A percentile compares a stretch with the other conserved stretches of the same genome.
These are phyloP conservation scores for Ilex paraguariensis DNA, from an alignment of 305 asterid species.

Conservation along the genomic window DNA sequence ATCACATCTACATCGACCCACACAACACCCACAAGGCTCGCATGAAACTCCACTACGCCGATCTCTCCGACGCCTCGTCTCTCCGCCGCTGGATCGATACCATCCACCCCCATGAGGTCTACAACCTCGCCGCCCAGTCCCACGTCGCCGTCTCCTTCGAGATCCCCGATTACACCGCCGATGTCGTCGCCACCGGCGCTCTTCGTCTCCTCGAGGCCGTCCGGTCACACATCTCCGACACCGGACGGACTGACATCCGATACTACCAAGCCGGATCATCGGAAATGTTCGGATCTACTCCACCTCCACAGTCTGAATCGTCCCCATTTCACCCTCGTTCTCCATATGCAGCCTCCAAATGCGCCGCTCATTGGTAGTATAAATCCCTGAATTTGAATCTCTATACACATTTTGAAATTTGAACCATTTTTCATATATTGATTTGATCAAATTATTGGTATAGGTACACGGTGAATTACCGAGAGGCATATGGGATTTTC, in stretches of 20 bases:
- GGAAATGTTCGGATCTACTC: constrained; percentile 96
- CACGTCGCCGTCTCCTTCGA: constrained; percentile 98
- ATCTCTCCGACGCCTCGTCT: constrained; percentile 94
- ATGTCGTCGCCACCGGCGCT: constrained; percentile 96
- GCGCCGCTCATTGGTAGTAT: constrained; percentile 86
- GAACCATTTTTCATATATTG: too few species aligned
- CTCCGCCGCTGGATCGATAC: constrained; percentile 98
- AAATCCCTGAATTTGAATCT: too few species aligned
- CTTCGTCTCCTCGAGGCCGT: constrained; percentile 93
- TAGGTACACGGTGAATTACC: constrained; percentile 83
- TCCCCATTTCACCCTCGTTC: constrained; percentile 89
- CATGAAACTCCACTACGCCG: constrained; percentile 98
- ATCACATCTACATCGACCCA: constrained; percentile 95
- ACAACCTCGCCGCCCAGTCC: constrained; percentile 97
- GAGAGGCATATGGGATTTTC: constrained; percentile 83
- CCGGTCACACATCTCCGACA: constrained; percentile 75
- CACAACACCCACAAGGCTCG: constrained; percentile 81
- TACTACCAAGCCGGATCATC: constrained; percentile 98
- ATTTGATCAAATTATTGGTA: not conserved
- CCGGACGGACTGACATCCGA: constrained; percentile 67
- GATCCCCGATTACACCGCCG: constrained; percentile 98
- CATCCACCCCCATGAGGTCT: constrained; percentile 89
- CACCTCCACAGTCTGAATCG: constrained; percentile 87
- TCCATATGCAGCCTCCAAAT: constrained; percentile 90
- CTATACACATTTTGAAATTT: too few species aligned